Conservation (phyloP, 768 basidiomycete genomes). For the Phanerodontia chrysosporium region DNA sequence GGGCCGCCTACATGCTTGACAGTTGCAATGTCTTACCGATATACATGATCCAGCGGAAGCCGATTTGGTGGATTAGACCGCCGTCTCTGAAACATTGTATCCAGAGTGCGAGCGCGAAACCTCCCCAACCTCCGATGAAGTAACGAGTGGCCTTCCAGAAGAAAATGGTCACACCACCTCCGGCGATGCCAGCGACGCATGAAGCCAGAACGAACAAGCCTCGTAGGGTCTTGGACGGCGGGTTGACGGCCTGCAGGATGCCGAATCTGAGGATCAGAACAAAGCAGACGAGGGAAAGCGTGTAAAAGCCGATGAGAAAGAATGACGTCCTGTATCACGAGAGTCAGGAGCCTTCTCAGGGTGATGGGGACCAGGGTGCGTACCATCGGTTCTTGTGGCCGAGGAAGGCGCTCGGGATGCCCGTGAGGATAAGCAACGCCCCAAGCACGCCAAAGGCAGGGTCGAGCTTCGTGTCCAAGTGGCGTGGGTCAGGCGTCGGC, state of each 20-base stretch:
- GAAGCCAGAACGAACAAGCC: conserved; percentile 88
- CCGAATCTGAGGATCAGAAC: conserved; percentile 88
- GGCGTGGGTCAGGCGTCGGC: conserved; percentile 31
- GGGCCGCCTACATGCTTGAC: conserved; percentile 1
- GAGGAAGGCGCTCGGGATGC: conserved; percentile 84
- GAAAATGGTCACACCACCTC: conserved; percentile 85
- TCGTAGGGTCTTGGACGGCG: conserved; percentile 72
- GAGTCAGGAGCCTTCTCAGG: conserved; percentile 10
- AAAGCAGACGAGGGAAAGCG: conserved; percentile 78
- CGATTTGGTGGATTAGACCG: conserved; percentile 73
- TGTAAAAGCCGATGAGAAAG: conserved; percentile 91
- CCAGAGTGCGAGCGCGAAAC: conserved; percentile 84
- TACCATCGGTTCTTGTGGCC: conserved; percentile 97
- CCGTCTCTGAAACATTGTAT: conserved; percentile 82
- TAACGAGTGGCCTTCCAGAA: conserved; percentile 90
- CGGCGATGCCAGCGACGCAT: conserved; percentile 74
- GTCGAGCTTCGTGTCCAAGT: conserved; percentile 64
- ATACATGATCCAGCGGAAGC: conserved; percentile 85
- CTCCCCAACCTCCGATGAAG: conserved; percentile 79
- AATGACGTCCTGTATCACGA: conserved; percentile 71
- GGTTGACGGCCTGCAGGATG: conserved; percentile 77
- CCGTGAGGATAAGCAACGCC: conserved; percentile 82
- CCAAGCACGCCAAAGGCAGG: conserved; percentile 90
- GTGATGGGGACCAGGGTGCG: conserved; percentile 22
- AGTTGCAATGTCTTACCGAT: conserved; percentile 51